Evolutionary conservation across 345 rosid genomes (phyloP), one percentile per base, ranked within the genome.

Genomic region (Hypericum androsaemum): DNA sequence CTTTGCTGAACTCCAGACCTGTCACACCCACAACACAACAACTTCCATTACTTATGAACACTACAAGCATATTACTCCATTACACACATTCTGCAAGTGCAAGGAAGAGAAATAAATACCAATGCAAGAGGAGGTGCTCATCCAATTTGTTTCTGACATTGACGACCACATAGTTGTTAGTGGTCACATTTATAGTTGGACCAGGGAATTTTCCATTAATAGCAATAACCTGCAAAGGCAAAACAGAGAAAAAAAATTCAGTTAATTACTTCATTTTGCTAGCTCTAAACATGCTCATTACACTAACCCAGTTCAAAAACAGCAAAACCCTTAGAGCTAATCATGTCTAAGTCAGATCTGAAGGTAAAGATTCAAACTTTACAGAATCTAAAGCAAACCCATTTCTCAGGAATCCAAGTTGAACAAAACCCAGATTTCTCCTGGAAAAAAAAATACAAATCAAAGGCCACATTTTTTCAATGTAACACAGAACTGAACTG

Each of bases 101-200:
- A 0, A 7, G 40, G 42, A 13, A 45, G n/a, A 11, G 6, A 12
- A 14, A 11, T 53, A 41, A 52, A 52, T 71, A 92, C 98, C 98
- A 92, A 44, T 85, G 95, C 44, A 92, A 50, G 52, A 92, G 98
- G 54, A 92, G 77, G 51, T 57, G 62, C 64, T 92, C 96, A 12
- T 92, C 96, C 74, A 92, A 58, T 67, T 88, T 83, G 83, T 92
- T 92, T 57, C 75, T 78, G 22, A 92, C 89, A 74, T 92, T 85
- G 69, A 92, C 75, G 17, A 75, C 84, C 12, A 92, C 76, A 66
- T 92, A 74, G 76, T 92, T 62, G 65, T 92, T 92, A 43, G 98
- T 92, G 14, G 98, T 92, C 49, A 78, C 86, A 70, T 92, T 88
- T 54, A 92, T 73, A 40, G 83, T 74, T 42, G 98, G 96, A 57